A percentile compares a stretch with the other conserved stretches of the same genome.
Evolutionary conservation across 116 monocot species (phyloP).

Genomic region (Posidonia oceanica): DNA sequence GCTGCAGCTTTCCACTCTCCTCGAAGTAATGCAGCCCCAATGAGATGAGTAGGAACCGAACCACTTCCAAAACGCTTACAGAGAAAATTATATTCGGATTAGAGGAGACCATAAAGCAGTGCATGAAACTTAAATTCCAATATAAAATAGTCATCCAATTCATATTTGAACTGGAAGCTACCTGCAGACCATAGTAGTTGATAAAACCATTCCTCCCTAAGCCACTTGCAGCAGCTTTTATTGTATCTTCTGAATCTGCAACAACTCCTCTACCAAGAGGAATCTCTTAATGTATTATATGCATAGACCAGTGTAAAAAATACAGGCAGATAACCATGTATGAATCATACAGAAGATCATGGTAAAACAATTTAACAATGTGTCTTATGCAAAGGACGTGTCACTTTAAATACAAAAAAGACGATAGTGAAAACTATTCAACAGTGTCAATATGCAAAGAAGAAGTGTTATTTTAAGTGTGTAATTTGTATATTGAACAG

Average conservation of each 20-base stretch:
- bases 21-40: constrained; percentile 83
- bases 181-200: constrained; percentile 93
- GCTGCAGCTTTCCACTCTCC: constrained; percentile 91
- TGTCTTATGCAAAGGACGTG: too few species aligned
- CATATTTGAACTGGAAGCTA: constrained; percentile 5
- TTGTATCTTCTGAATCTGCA: constrained; percentile 64
- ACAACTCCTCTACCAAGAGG: constrained; percentile 46
- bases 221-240: constrained; percentile 60
- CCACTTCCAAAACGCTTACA: constrained; percentile 96
- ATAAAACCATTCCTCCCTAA: constrained; percentile 77
- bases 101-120: too few species aligned
- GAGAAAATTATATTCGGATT: neutral
- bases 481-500: too few species aligned
- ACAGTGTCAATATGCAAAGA: too few species aligned
- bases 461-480: too few species aligned
- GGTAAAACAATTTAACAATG: too few species aligned
- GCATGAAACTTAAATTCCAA: neutral
- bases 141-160: neutral
- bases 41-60: constrained; percentile 84
- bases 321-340: too few species aligned
- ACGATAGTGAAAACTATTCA: too few species aligned
- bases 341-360: too few species aligned
- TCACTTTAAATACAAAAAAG: too few species aligned
- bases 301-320: too few species aligned
- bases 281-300: too few species aligned